Evolutionary conservation across 164 flowering plant genomes (phyloP), one percentile per base, ranked within the genome.

Genomic region (Euptelea pleiosperma): DNA sequence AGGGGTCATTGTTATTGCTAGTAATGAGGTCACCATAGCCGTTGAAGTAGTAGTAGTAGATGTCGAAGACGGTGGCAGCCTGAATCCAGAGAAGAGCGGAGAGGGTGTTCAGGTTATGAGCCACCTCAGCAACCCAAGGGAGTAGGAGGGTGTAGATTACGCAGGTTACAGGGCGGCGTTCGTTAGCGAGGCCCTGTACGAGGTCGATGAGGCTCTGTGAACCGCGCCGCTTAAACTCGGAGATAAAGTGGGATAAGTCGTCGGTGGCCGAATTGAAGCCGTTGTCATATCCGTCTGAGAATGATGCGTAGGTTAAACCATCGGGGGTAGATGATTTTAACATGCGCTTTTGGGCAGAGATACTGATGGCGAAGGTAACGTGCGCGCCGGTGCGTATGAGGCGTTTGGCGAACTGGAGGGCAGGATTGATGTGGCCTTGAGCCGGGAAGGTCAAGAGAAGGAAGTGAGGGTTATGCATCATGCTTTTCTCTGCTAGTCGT

Each of bases 41-140:
- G 12, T 60, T 39, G 24, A 61, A 57, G 41, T 51, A 67, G n/a
- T n/a, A n/a, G n/a, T n/a, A n/a, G n/a, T n/a, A n/a, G n/a, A n/a
- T n/a, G n/a, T n/a, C n/a, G n/a, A 75, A 46, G 1, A 63, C 48
- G 0, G 66, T 48, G 9, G 77, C 75, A 1, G 68, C 43, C 33
- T 78, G 77, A 6, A 73, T 68, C 64, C 65, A 70, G 1, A 75
- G 46, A 8, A 78, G 53, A 14, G 67, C 75, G 0, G 73, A 63
- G 0, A 73, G 79, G 18, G 72, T 10, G 24, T 49, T 47, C 3
- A 54, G 12, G 6, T 57, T 37, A 8, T 67, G 57, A 33, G 76
- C 81, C 50, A 72, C 69, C 25, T 21, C 50, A 6, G 74, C 66
- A 7, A 49, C 72, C 81, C 81, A 77, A 1, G 74, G 62, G 0